Base-by-base conservation (phyloP, 192 early-diverging fungal genomes). In the Backusella luteola region DNA sequence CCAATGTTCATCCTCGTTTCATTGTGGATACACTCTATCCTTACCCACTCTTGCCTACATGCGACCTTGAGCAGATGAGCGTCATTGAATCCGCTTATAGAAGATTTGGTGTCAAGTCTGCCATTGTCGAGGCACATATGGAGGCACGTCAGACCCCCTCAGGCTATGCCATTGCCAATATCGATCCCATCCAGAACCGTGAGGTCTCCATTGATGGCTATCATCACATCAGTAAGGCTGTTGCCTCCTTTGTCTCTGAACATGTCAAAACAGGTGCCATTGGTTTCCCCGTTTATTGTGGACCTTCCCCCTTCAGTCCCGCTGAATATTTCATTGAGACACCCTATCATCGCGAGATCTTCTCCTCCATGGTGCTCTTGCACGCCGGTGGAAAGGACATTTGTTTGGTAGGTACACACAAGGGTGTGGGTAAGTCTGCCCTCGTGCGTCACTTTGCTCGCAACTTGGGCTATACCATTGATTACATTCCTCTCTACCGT, bases 401-500 rank as follows among this genome's bases (percentile, higher is more conserved):
- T 29, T 91, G 90, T 67, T 74, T 95, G 21, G 81, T 93, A 56
- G 94, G 94, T 21, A 83, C 82, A 9, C 66, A 80, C 44, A 93
- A 94, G 76, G 93, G 92, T 69, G 89, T 88, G 19, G 93, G 93
- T 11, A 95, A 95, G 79, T 87, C 88, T 52, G 88, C 90, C 23
- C 71, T 92, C 12, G 84, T 94, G 52, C 82, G 90, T 9, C 85
- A 90, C 46, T 92, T 84, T 49, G 82, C 79, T 8, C 46, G 76
- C 38, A 81, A 77, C 41, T 71, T 80, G 38, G 88, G 90, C 1
- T 91, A 93, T 70, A 83, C 80, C 46, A 84, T 90, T 41, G 92
- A 94, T 68, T 92, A 86, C 69, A 89, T 95, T 42, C 93, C 91
- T 9, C 73, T 94, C 7, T 93, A 90, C 79, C 88, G 89, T 53